Percentiles rank a stretch among this genome's conserved stretches.
Evolutionary conservation across 1,284 basidiomycete species (phyloP).

Genomic region (Trichosporon faecale): DNA sequence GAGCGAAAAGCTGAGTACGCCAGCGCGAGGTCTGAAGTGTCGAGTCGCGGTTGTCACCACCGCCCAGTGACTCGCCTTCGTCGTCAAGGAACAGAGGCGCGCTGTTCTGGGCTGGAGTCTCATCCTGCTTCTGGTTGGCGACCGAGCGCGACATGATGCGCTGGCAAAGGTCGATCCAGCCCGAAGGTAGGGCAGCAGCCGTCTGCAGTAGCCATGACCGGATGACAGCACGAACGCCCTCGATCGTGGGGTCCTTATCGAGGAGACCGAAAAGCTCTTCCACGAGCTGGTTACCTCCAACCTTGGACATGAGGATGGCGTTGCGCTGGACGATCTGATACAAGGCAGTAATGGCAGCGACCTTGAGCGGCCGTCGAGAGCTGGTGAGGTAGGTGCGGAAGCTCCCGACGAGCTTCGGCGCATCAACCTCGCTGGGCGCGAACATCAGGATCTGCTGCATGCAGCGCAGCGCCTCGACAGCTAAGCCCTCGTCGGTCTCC

Average conservation of each 20-base stretch:
- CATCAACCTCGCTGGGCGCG: slow-evolving; percentile 74
- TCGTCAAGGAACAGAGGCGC: slow-evolving; percentile 65
- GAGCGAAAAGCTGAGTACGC: slow-evolving; percentile 93
- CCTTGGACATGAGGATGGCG: slow-evolving; percentile 81
- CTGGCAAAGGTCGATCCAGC: slow-evolving; percentile 98
- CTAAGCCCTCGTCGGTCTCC: slow-evolving; percentile 82
- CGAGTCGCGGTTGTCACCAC: slow-evolving; percentile 21
- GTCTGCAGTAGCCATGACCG: slow-evolving; percentile 95
- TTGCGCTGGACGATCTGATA: slow-evolving; percentile 98
- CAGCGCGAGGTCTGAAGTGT: slow-evolving; percentile 70
- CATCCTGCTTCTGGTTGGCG: slow-evolving; percentile 38
- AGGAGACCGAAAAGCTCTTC: slow-evolving; percentile 92
- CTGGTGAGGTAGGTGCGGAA: slow-evolving; percentile 75
- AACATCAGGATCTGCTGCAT: slow-evolving; percentile 97
- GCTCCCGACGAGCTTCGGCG: slow-evolving; percentile 69
- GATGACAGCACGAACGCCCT: slow-evolving; percentile 90
- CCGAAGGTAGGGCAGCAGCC: slow-evolving; percentile 83
- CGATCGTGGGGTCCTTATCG: slow-evolving; percentile 87
- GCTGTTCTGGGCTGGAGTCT: slow-evolving; percentile 56
- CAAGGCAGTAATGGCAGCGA: slow-evolving; percentile 89
- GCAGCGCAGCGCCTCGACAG: slow-evolving; percentile 91
- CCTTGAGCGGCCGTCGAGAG: slow-evolving; percentile 75
- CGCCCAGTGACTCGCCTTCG: slow-evolving; percentile 81
- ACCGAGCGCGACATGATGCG: slow-evolving; percentile 71
- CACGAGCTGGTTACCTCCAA: slow-evolving; percentile 90